Evolutionary conservation across 257 asterid species (phyloP).

Genomic region (Mitragyna speciosa): DNA sequence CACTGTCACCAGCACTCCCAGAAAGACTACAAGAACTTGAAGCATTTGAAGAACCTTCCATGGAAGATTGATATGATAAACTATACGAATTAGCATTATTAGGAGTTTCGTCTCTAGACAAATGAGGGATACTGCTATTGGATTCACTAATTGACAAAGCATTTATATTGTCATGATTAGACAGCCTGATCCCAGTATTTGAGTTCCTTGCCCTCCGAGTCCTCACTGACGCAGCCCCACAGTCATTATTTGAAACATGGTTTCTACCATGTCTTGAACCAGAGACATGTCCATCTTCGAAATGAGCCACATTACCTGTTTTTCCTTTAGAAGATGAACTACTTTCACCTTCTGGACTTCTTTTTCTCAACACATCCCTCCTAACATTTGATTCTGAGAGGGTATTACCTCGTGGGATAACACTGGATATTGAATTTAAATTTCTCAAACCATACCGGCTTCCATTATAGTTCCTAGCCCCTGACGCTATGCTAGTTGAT

Average conservation of each 20-base stretch:
- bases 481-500: slow-evolving; percentile 28
- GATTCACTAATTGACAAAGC: slow-evolving; percentile 35
- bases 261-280: slow-evolving; percentile 36
- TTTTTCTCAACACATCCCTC: slow-evolving; percentile 40
- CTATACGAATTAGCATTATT: slow-evolving; percentile 29
- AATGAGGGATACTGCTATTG: slow-evolving; percentile 25
- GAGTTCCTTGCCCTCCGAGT: slow-evolving; percentile 39
- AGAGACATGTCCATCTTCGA: slow-evolving; percentile 30
- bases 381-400: slow-evolving; percentile 38
- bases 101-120: slow-evolving; percentile 31
- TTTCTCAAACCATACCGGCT: slow-evolving; percentile 39
- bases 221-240: slow-evolving; percentile 37
- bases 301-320: slow-evolving; percentile 19
- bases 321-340: slow-evolving; percentile 46
- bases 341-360: slow-evolving; percentile 54
- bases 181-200: slow-evolving; percentile 36
- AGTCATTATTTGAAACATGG: slow-evolving; percentile 34
- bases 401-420: slow-evolving; percentile 37
- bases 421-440: slow-evolving; percentile 44
- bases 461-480: slow-evolving; percentile 30
- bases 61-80: slow-evolving; percentile 30
- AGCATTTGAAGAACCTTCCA: slow-evolving; percentile 44
- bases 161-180: slow-evolving; percentile 35
- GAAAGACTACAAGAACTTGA: slow-evolving; percentile 47
- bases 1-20: slow-evolving; percentile 35